A percentile compares a stretch with the other conserved stretches of the same genome.
Evolutionary conservation across 371 early-diverging fungal species (phyloP).

Genomic region (Batrachochytrium dendrobatidis): DNA sequence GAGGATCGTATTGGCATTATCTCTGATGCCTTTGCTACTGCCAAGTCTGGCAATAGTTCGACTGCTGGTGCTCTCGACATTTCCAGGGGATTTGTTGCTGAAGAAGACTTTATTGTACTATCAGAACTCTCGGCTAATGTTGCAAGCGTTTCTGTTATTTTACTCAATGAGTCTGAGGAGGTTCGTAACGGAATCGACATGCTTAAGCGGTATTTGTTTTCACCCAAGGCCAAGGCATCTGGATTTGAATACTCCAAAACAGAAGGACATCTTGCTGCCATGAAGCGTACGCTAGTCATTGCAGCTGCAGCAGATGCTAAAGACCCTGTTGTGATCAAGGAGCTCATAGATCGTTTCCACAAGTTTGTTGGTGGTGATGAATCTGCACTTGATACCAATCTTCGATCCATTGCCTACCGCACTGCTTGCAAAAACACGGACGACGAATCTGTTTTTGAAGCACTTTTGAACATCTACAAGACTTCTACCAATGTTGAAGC

Average conservation of each 20-base stretch:
- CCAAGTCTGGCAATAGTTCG: conserved; percentile 50
- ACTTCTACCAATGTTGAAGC: conserved; percentile 64
- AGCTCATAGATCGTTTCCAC: conserved; percentile 55
- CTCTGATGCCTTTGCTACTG: conserved; percentile 52
- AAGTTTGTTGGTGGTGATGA: conserved; percentile 49
- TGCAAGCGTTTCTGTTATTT: conserved; percentile 19
- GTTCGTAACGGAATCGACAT: conserved; percentile 34
- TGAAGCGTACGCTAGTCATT: conserved; percentile 49
- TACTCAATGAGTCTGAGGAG: conserved; percentile 30
- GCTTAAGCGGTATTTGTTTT: conserved; percentile 33
- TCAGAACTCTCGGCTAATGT: conserved; percentile 31
- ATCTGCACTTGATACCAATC: conserved; percentile 65
- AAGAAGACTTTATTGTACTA: conserved; percentile 56
- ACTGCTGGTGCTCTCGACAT: conserved; percentile 57
- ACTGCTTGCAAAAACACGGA: conserved; percentile 65
- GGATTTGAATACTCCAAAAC: conserved; percentile 38
- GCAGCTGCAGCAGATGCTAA: conserved; percentile 39
- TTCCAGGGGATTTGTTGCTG: conserved; percentile 51
- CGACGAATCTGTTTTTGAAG: conserved; percentile 62
- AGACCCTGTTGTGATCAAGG: conserved; percentile 44
- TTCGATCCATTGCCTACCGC: conserved; percentile 72
- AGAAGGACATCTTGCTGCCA: conserved; percentile 26
- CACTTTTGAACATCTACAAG: conserved; percentile 63
- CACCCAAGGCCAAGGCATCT: conserved; percentile 26
- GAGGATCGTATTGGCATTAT: conserved; percentile 42